phyloP scores from a whole-genome alignment of 1,284 basidiomycete species.

The Fomitiporia mediterranea region DNA sequence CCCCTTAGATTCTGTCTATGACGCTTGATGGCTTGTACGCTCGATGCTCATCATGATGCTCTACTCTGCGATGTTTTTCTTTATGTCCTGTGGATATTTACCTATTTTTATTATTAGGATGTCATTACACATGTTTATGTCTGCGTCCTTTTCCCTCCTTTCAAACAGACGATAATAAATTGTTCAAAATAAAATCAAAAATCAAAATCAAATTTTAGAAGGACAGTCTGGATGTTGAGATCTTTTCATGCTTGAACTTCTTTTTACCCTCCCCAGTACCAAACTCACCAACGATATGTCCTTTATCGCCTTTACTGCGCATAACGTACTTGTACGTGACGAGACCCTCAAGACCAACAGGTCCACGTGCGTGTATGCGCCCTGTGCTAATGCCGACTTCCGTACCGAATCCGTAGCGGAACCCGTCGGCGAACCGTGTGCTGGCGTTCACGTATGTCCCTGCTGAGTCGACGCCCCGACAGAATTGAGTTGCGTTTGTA shows the following conservation, averaged over 20 bases:
- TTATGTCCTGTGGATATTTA: not conserved
- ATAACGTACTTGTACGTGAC: slow-evolving; percentile 95
- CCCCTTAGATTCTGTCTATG: not conserved
- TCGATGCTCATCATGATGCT: not conserved
- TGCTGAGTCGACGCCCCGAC: slow-evolving; percentile 84
- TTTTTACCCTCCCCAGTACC: slow-evolving; percentile 69
- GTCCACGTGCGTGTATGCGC: slow-evolving; percentile 93
- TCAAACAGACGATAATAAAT: slow-evolving; percentile 6
- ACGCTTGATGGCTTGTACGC: not conserved
- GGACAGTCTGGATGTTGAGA: slow-evolving; percentile 45
- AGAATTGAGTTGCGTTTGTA: slow-evolving; percentile 67
- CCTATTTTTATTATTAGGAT: slow-evolving; percentile 11
- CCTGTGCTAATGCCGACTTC: slow-evolving; percentile 98
- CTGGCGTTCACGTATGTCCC: slow-evolving; percentile 94
- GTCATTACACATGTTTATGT: not conserved
- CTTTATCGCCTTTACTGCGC: slow-evolving; percentile 63
- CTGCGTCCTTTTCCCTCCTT: not conserved
- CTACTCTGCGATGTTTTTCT: not conserved
- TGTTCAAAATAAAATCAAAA: not conserved
- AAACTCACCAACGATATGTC: slow-evolving; percentile 81
- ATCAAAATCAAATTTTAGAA: slow-evolving; percentile 38
- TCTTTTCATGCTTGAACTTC: slow-evolving; percentile 65
- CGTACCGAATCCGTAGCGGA: slow-evolving; percentile 95
- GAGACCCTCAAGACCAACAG: slow-evolving; percentile 92
- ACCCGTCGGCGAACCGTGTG: slow-evolving; percentile 96